Percentiles rank a stretch among this genome's conserved stretches.
phyloP scores from a whole-genome alignment of 768 basidiomycete species.

The Phlegmacium glaucopus region DNA sequence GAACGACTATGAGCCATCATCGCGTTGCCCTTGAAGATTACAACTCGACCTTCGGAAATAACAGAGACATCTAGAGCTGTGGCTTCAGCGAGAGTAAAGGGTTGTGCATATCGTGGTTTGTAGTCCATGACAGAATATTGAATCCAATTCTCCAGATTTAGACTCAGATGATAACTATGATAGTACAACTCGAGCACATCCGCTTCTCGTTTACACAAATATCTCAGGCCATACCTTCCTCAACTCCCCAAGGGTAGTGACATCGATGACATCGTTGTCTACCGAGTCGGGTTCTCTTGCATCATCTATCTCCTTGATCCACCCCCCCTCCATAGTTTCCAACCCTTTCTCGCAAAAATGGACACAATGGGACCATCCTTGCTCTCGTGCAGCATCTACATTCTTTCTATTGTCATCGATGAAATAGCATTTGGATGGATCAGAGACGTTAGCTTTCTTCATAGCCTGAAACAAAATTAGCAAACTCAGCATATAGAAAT shows the following conservation, averaged over 20 bases:
- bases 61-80: conserved; percentile 58
- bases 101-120: conserved; percentile 64
- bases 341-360: conserved; percentile 74
- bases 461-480: conserved; percentile 50
- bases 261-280: conserved; percentile 45
- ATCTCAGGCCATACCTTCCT: conserved; percentile 73
- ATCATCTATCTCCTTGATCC: conserved; percentile 43
- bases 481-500: neutral
- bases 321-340: conserved; percentile 62
- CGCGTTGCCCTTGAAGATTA: conserved; percentile 1
- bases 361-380: conserved; percentile 72
- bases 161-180: no score
- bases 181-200: no score
- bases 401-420: conserved; percentile 76
- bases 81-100: conserved; percentile 70
- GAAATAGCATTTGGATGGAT: conserved; percentile 73
- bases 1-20: neutral
- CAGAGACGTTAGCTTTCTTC: conserved; percentile 51
- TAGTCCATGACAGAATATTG: conserved; percentile 68
- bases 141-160: no score
- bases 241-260: conserved; percentile 63
- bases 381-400: conserved; percentile 57
- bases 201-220: conserved; percentile 38
- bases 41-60: conserved; percentile 62
- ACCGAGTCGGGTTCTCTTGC: conserved; percentile 31